These are phyloP conservation scores for Logfia minima DNA, from an alignment of 129 eudicot genomes.

Conservation along the genomic window DNA sequence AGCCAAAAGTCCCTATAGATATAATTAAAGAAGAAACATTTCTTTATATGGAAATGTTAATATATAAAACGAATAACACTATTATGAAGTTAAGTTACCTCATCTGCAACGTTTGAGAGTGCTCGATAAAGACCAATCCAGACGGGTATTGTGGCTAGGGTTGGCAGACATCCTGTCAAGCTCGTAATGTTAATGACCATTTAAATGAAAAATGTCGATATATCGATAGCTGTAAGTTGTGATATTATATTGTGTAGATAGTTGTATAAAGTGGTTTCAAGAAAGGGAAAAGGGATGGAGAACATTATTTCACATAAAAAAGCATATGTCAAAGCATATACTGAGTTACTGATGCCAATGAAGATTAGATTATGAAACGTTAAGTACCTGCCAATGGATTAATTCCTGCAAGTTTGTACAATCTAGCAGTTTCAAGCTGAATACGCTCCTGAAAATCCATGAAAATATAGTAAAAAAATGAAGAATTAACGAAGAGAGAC, in stretches of 20 bases:
- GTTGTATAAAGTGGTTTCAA: not conserved
- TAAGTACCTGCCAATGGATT: conserved; percentile 88
- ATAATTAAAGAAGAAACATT: not conserved
- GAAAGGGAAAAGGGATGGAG: too few relatives aligned
- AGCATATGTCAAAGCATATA: not conserved
- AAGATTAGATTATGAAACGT: not conserved
- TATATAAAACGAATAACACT: conserved; percentile 5
- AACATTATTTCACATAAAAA: too few relatives aligned
- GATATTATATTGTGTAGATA: not conserved
- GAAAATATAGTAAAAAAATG: not conserved
- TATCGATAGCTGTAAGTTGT: not conserved
- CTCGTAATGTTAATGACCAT: not conserved
- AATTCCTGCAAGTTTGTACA: conserved; percentile 90
- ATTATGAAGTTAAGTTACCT: conserved; percentile 44
- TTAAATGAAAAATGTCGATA: not conserved
- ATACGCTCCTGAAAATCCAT: conserved; percentile 67
- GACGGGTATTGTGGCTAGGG: conserved; percentile 95
- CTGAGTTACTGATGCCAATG: not conserved
- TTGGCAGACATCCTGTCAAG: conserved; percentile 81
- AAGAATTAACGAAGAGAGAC: not conserved
- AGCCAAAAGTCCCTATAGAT: conserved; percentile 69
- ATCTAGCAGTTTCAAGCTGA: conserved; percentile 95
- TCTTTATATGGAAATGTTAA: not conserved
- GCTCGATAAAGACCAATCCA: conserved; percentile 99
- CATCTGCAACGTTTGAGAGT: conserved; percentile 95